A percentile compares a stretch with the other conserved stretches of the same genome.
These are phyloP conservation scores for Chytridiales sp. DNA, from an alignment of 371 early-diverging fungal genomes.

Conservation along the genomic window DNA sequence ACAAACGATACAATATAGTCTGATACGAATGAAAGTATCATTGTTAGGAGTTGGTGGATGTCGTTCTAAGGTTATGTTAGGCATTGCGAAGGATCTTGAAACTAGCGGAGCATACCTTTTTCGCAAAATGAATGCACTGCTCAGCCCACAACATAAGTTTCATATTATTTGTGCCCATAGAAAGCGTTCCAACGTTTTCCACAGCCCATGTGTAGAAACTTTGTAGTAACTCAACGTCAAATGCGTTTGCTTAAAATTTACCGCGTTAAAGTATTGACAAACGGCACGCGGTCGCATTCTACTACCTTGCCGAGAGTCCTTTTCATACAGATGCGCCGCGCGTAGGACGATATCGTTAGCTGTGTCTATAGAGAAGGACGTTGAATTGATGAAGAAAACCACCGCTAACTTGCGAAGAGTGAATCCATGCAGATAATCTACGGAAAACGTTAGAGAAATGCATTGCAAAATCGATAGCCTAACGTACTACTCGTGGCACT, in stretches of 20 bases:
- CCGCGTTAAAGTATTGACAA: no score
- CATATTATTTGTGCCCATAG: background rate
- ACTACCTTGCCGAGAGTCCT: no score
- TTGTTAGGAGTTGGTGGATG: no score
- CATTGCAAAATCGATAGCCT: background rate
- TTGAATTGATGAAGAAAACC: slow-evolving; percentile 11
- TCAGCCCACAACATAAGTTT: slow-evolving; percentile 17
- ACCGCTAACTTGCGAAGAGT: slow-evolving; percentile 14
- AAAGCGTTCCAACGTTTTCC: slow-evolving; percentile 7
- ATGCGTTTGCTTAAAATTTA: background rate
- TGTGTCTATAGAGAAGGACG: background rate
- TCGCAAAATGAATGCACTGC: slow-evolving; percentile 10
- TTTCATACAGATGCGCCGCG: slow-evolving; percentile 23
- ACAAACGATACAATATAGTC: no score
- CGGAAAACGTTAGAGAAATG: background rate
- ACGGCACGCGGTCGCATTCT: no score
- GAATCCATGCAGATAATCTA: slow-evolving; percentile 3
- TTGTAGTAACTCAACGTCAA: slow-evolving; percentile 6
- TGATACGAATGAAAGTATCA: no score
- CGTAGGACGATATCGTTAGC: slow-evolving; percentile 17
- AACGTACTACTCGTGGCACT: slow-evolving; percentile 4
- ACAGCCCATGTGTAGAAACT: slow-evolving; percentile 15
- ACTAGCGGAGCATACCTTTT: slow-evolving; percentile 3
- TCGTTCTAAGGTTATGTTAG: no score
- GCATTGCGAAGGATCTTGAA: no score